Evolutionary conservation across 495 filamentous ascomycete genomes (phyloP), one percentile per base, ranked within the genome.

Genomic region (Aspergillus biplanus): DNA sequence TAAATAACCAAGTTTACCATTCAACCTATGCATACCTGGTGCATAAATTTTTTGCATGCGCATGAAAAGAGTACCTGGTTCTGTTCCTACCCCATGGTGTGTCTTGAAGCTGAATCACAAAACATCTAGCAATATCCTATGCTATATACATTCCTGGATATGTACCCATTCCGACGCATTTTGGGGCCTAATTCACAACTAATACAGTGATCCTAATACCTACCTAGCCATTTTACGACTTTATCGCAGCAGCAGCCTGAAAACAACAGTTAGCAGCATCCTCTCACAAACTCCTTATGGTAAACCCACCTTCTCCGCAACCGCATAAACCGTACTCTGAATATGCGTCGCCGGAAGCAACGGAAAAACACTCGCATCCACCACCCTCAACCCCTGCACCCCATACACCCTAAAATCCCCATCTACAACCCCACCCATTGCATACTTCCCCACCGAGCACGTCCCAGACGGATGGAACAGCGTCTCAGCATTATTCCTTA

Each of bases 251-350:
- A 9, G 39, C 39, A 44, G 39, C 39, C 39, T 44, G 8, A 44
- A 44, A 9, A 44, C n/a, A 1, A 5, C n/a, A 5, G 39, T 44
- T 44, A 44, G 7, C n/a, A 44, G 8, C 39, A 8, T 0, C 7
- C 39, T n/a, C 11, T 44, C 4, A 5, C 11, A 44, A 44, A 44
- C 1, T 9, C 15, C 1, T 3, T 15, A 44, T n/a, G 7, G 4
- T n/a, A 56, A 50, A 50, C 58, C 8, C 33, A 61, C 61, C 53
- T 63, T 57, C 16, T 63, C 61, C 32, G 44, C 61, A 57, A 58
- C 39, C 39, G 55, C 47, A 54, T 64, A 64, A 21, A 59, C 34
- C 2, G 54, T 58, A n/a, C n/a, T 54, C 33, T 54, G 47, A 33
- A 54, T 52, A 31, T 53, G 61, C 18, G 47, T 15, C 21, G 46